Percentiles rank a stretch among this genome's conserved stretches.
phyloP scores from a whole-genome alignment of 2,329 filamentous ascomycete species.

The Pyrenochaeta sp. region DNA sequence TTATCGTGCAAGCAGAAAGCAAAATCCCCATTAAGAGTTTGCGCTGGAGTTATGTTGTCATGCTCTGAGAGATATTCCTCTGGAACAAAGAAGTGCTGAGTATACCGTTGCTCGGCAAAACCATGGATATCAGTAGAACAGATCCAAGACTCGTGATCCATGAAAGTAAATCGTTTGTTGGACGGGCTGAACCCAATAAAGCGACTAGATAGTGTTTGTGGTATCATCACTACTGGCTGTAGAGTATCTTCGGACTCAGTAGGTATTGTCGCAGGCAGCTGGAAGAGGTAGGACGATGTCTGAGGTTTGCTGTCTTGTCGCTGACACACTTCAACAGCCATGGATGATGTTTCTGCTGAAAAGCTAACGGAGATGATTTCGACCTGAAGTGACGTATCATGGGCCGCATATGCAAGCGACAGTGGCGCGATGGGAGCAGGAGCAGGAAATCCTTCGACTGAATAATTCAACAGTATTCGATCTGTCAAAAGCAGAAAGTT shows the following conservation, averaged over 20 bases:
- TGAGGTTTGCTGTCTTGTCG: background rate
- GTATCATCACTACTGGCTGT: background rate
- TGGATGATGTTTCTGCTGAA: background rate
- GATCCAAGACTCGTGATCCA: background rate
- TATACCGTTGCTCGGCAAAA: background rate
- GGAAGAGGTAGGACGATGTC: background rate
- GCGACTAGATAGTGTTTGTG: background rate
- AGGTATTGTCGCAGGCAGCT: background rate
- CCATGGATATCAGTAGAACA: background rate
- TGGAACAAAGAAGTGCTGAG: constrained; percentile 4
- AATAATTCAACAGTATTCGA: background rate
- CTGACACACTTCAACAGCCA: background rate
- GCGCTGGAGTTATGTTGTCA: background rate
- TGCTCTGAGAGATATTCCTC: background rate
- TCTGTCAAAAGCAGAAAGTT: background rate
- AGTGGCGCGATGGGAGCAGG: background rate
- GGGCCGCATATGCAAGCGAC: background rate
- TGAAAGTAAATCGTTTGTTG: background rate
- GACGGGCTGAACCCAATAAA: background rate
- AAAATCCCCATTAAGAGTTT: background rate
- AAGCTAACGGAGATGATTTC: background rate
- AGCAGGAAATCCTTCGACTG: background rate
- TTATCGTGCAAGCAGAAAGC: constrained; percentile 7
- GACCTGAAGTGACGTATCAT: background rate
- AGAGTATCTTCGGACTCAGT: background rate